Evolutionary conservation across 257 asterid species (phyloP).

Genomic region (Forsythia viridissima): DNA sequence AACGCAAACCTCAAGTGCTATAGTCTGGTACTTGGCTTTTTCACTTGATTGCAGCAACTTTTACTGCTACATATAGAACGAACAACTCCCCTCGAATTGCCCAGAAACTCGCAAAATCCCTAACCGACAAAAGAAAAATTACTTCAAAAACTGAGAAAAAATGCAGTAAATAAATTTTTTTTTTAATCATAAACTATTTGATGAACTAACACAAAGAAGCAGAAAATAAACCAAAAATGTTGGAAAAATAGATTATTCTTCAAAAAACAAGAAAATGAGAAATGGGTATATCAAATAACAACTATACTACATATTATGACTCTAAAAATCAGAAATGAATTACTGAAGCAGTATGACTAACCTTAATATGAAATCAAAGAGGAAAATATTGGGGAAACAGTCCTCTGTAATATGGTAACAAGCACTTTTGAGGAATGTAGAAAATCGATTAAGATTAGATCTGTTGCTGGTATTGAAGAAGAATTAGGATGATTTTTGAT

Average conservation of each 20-base stretch:
- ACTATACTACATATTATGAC: neutral
- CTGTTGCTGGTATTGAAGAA: neutral
- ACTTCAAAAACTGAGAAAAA: conserved; percentile 24
- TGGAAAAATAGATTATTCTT: neutral
- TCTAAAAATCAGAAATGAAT: neutral
- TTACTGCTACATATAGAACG: neutral
- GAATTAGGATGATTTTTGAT: neutral
- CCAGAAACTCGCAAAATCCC: conserved; percentile 21
- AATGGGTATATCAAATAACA: neutral
- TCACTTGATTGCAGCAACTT: neutral
- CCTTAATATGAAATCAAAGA: conserved; percentile 17
- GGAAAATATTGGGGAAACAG: neutral
- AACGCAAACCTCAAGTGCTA: conserved; percentile 34
- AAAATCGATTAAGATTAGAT: neutral
- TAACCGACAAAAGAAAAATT: conserved; percentile 28
- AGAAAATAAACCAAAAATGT: neutral
- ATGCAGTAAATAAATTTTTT: neutral
- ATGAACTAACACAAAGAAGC: conserved; percentile 22
- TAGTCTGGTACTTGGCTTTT: neutral
- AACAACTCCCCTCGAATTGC: conserved; percentile 1
- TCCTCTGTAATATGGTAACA: neutral
- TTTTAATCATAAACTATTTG: conserved; percentile 19
- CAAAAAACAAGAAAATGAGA: neutral
- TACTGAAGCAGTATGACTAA: neutral
- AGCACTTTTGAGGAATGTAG: neutral